Percentiles rank a stretch among this genome's conserved stretches.
Evolutionary conservation across 1,284 basidiomycete species (phyloP).

Genomic region (Vanrija humicola): DNA sequence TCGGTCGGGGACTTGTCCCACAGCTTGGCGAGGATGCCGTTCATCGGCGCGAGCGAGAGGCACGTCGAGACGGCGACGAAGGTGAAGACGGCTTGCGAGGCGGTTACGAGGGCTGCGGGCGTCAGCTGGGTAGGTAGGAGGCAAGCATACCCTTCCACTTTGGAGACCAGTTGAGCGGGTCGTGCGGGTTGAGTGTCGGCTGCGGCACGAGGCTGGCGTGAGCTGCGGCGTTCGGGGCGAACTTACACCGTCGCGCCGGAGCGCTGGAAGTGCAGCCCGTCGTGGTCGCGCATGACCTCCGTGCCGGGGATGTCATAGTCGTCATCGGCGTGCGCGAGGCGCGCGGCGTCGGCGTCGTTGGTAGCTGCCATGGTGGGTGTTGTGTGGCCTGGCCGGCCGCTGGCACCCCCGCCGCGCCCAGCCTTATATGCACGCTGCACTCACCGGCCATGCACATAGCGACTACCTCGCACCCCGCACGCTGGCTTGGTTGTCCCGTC

Average conservation of each 20-base stretch:
- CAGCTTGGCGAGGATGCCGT: slow-evolving; percentile 3
- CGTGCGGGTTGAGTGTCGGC: slow-evolving; percentile 1
- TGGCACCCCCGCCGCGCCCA: too few relatives aligned
- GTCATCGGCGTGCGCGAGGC: not conserved
- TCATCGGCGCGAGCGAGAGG: slow-evolving; percentile 14
- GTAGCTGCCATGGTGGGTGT: too few relatives aligned
- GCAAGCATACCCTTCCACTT: slow-evolving; percentile 8
- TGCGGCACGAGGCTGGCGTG: slow-evolving; percentile 8
- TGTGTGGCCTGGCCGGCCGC: too few relatives aligned
- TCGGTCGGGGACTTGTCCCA: not conserved
- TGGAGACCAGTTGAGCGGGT: slow-evolving; percentile 12
- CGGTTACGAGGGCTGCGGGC: not conserved
- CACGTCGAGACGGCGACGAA: slow-evolving; percentile 6
- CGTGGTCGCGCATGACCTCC: slow-evolving; percentile 13
- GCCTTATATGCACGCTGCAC: too few relatives aligned
- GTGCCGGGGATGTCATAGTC: slow-evolving; percentile 14
- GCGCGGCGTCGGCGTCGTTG: too few relatives aligned
- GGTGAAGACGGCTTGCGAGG: slow-evolving; percentile 5
- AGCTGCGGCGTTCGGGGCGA: too few relatives aligned
- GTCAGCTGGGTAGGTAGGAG: not conserved
- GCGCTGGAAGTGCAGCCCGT: slow-evolving; percentile 2
- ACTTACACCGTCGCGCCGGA: slow-evolving; percentile 1
- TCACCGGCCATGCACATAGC: too few relatives aligned
- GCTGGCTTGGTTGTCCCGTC: too few relatives aligned
- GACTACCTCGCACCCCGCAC: too few relatives aligned